These are phyloP conservation scores for Tetragonia tetragonoides DNA, from an alignment of 148 eudicot genomes.

Conservation along the genomic window DNA sequence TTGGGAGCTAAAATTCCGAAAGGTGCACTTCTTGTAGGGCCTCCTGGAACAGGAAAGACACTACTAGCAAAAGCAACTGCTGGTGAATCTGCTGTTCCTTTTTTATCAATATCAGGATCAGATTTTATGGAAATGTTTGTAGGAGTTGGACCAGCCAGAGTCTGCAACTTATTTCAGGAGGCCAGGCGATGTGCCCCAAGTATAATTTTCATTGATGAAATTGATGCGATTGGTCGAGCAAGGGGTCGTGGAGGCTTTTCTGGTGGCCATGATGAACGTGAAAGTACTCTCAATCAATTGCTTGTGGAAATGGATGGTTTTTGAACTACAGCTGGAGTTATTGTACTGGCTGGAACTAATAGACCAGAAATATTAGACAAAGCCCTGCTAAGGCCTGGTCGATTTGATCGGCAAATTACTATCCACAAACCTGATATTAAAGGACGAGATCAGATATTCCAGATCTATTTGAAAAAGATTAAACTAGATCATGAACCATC, in stretches of 20 bases:
- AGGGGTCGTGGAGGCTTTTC: slow-evolving; percentile 62
- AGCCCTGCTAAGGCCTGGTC: slow-evolving; percentile 67
- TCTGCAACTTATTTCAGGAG: too few relatives aligned
- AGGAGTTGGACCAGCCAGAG: too few relatives aligned
- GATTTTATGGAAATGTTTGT: slow-evolving; percentile 81
- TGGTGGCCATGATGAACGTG: slow-evolving; percentile 52
- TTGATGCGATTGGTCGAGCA: slow-evolving; percentile 72
- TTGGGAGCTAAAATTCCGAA: too few relatives aligned
- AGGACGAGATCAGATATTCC: slow-evolving; percentile 64
- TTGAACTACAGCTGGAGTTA: slow-evolving; percentile 59
- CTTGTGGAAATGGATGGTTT: slow-evolving; percentile 82
- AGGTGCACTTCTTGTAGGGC: too few relatives aligned
- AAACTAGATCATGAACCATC: slow-evolving; percentile 61
- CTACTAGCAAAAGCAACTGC: too few relatives aligned
- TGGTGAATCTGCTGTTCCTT: too few relatives aligned
- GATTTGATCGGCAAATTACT: slow-evolving; percentile 66
- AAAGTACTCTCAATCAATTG: slow-evolving; percentile 64
- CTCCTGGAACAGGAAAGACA: too few relatives aligned
- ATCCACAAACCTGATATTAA: slow-evolving; percentile 68
- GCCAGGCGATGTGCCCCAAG: too few relatives aligned
- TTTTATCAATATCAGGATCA: slow-evolving; percentile 63
- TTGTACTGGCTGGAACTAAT: slow-evolving; percentile 69
- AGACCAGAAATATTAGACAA: slow-evolving; percentile 66
- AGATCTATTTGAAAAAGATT: slow-evolving; percentile 46
- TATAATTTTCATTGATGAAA: slow-evolving; percentile 69